phyloP scores from a whole-genome alignment of 2,329 filamentous ascomycete genomes.

The Penicillium vulpinum region DNA sequence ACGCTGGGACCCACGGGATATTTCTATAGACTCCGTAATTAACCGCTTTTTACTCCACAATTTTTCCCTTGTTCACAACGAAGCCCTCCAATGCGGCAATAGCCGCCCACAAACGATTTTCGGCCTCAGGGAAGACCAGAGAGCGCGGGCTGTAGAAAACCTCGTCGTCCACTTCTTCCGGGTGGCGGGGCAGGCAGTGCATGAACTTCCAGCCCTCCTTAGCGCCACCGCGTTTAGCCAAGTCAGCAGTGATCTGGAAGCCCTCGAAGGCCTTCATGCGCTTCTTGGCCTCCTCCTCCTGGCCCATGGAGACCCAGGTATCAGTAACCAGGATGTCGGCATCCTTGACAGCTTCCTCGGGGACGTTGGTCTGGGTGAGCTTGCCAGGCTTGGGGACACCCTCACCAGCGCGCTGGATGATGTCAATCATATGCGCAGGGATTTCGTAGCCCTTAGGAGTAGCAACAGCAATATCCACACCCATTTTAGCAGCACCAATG shows the following conservation, averaged over 20 bases:
- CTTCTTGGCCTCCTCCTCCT: conserved; percentile 80
- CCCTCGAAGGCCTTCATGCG: conserved; percentile 79
- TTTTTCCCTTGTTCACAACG: conserved; percentile 88
- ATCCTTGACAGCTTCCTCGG: conserved; percentile 79
- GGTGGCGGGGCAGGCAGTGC: conserved; percentile 92
- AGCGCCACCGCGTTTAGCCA: conserved; percentile 81
- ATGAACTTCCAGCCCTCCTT: conserved; percentile 95
- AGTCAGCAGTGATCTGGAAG: conserved; percentile 85
- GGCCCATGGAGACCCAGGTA: conserved; percentile 98
- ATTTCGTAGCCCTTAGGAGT: conserved; percentile 84
- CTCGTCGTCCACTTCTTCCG: conserved; percentile 89
- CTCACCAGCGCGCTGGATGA: conserved; percentile 66
- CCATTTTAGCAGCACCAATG: conserved; percentile 82
- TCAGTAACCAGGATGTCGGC: conserved; percentile 93
- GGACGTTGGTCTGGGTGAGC: conserved; percentile 72
- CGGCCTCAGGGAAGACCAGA: conserved; percentile 88
- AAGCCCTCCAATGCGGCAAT: conserved; percentile 85
- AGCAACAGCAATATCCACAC: conserved; percentile 81
- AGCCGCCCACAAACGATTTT: conserved; percentile 91
- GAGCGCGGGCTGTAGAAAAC: conserved; percentile 88
- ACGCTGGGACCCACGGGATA: not conserved
- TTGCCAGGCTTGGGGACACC: conserved; percentile 62
- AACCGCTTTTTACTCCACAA: conserved; percentile 42
- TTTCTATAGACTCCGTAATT: not conserved
- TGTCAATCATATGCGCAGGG: conserved; percentile 68